Base-by-base conservation (phyloP, 108 stramenopile species). In the Seminavis robusta region DNA sequence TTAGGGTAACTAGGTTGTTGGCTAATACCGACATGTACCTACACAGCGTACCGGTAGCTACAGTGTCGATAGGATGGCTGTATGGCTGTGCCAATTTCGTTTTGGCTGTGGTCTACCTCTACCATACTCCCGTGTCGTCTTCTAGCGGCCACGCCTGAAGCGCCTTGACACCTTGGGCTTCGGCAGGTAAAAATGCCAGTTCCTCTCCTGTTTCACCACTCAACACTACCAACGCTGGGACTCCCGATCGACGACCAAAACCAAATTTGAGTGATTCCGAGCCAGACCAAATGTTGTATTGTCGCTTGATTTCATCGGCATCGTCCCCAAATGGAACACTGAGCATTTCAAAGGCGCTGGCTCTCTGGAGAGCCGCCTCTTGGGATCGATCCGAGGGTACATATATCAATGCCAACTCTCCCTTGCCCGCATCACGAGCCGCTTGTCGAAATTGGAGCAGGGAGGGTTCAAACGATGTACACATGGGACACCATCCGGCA, bases 171-270 rank as follows among this genome's bases (percentile, higher is more conserved):
- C 76, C 76, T 40, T 75, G 34, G 11, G 63, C 38, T 47, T 86
- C 84, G 8, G 79, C 66, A 26, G 67, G 47, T 1, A 86, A 30
- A 59, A 82, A 86, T 2, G 56, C 58, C 27, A 80, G 20, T 59
- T 86, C 84, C 21, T 62, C 54, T 19, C 77, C 80, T 10, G 52
- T 57, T 10, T 61, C 61, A 37, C 60, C 47, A 44, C 73, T 71
- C 42, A 86, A 63, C 1, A 86, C 84, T 17, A 86, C 81, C 0
- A 86, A 40, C 4, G 84, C 76, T 33, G 84, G 84, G 41, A 86
- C 74, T 3, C 84, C 84, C 48, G 79, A 80, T 43, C 84, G 56
- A 16, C 84, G 59, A 2, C 69, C 78, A 11, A 42, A 65, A 3
- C 81, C 81, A 39, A 82, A 63, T 33, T 66, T 59, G 9, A 38